phyloP scores from a whole-genome alignment of 441 rosid species.

The Breynia disticha region DNA sequence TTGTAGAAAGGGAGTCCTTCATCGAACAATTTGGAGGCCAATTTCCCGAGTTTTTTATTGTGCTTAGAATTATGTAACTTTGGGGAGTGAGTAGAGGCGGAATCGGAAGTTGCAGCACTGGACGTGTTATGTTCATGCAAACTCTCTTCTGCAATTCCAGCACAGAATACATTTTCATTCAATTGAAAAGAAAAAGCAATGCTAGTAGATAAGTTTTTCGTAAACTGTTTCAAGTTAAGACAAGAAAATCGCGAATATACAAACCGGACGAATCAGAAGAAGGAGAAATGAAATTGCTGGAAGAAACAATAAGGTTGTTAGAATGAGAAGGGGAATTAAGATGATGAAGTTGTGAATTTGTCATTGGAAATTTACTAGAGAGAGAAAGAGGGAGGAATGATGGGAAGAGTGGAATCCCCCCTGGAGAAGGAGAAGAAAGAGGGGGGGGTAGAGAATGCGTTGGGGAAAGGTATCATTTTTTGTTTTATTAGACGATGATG shows the following conservation, averaged over 20 bases:
- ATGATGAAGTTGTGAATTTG: not conserved
- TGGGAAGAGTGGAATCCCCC: not conserved
- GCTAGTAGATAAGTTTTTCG: too few relatives aligned
- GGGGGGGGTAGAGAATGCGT: not conserved
- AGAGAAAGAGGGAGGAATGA: not conserved
- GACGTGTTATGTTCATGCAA: conserved; percentile 17
- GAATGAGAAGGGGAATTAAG: conserved; percentile 18
- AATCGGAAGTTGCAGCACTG: conserved; percentile 17
- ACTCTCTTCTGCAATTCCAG: conserved; percentile 20
- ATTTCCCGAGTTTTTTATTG: conserved; percentile 13
- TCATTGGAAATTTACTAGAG: not conserved
- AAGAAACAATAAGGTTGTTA: conserved; percentile 14
- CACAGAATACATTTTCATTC: not conserved
- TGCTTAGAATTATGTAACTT: conserved; percentile 10
- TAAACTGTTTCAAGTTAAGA: too few relatives aligned
- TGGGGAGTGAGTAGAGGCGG: conserved; percentile 11
- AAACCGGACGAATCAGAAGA: conserved; percentile 25
- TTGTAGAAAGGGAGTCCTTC: conserved; percentile 33
- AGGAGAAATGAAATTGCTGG: conserved; percentile 12
- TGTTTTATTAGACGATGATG: not conserved
- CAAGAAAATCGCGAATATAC: not conserved
- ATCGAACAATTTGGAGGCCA: conserved; percentile 30
- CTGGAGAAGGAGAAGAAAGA: not conserved
- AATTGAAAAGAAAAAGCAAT: not conserved
- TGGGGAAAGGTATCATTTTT: conserved; percentile 6